phyloP scores from a whole-genome alignment of 2,329 filamentous ascomycete species.

The Biscogniauxia sp. region DNA sequence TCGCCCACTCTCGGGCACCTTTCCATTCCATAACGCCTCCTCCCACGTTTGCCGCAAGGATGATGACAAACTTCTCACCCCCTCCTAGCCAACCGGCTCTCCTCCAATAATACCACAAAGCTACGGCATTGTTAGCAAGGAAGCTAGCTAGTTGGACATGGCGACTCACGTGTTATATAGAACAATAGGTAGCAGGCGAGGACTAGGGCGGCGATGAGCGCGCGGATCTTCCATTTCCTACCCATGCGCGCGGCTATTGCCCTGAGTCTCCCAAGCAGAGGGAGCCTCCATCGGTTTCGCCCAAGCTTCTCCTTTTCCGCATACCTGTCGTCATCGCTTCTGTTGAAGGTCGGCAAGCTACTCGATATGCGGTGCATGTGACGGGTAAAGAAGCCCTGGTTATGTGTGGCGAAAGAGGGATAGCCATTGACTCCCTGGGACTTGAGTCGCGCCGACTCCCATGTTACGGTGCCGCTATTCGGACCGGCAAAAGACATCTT shows the following conservation, averaged over 20 bases:
- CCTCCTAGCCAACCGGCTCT: conserved; percentile 72
- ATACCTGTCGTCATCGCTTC: conserved; percentile 47
- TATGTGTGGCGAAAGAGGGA: conserved; percentile 75
- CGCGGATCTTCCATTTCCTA: conserved; percentile 63
- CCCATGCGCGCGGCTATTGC: conserved; percentile 51
- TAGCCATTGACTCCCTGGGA: conserved; percentile 72
- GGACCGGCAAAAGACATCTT: conserved; percentile 45
- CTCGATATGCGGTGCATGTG: conserved; percentile 80
- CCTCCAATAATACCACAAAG: conserved; percentile 63
- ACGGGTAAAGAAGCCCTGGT: conserved; percentile 82
- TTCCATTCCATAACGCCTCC: conserved; percentile 99
- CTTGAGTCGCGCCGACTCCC: conserved; percentile 79
- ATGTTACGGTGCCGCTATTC: conserved; percentile 63
- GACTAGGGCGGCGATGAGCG: conserved; percentile 59
- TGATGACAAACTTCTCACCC: conserved; percentile 88
- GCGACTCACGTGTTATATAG: conserved; percentile 69
- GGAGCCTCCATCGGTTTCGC: conserved; percentile 53
- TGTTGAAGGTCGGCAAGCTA: conserved; percentile 71
- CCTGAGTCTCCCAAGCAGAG: conserved; percentile 47
- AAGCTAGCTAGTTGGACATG: background rate
- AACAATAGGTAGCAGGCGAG: conserved; percentile 63
- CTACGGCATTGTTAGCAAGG: conserved; percentile 30
- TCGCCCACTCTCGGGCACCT: conserved; percentile 94
- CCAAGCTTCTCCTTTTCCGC: conserved; percentile 76
- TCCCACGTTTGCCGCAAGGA: conserved; percentile 88